A percentile compares a stretch with the other conserved stretches of the same genome.
phyloP scores from a whole-genome alignment of 305 asterid genomes.

The Plantago lanceolata region DNA sequence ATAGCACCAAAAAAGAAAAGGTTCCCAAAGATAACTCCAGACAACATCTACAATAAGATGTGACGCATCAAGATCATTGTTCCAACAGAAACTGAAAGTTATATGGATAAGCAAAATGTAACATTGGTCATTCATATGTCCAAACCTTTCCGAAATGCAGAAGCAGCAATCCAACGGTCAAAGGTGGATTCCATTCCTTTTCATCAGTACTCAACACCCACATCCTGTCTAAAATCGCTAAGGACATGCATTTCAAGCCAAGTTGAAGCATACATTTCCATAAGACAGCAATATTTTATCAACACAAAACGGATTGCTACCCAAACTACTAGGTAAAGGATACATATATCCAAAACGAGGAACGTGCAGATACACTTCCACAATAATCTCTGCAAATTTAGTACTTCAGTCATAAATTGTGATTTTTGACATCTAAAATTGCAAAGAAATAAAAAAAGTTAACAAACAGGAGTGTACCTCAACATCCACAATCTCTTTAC shows the following conservation, averaged over 20 bases:
- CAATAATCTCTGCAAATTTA: constrained; percentile 49
- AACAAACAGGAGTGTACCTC: constrained; percentile 37
- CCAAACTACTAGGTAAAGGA: constrained; percentile 34
- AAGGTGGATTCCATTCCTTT: constrained; percentile 35
- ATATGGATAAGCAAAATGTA: constrained; percentile 2
- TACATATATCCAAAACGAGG: constrained; percentile 69
- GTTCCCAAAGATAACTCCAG: constrained; percentile 54
- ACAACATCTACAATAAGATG: constrained; percentile 43
- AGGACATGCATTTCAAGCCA: constrained; percentile 30
- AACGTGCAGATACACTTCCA: constrained; percentile 51
- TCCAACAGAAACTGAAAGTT: constrained; percentile 1
- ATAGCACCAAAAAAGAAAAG: constrained; percentile 38
- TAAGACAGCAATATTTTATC: constrained; percentile 1
- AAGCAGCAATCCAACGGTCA: constrained; percentile 34
- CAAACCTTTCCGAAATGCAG: constrained; percentile 52
- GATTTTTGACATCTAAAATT: background rate
- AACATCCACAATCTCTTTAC: constrained; percentile 34
- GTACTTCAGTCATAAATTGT: constrained; percentile 5
- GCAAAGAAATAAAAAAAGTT: background rate
- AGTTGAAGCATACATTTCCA: background rate
- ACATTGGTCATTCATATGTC: constrained; percentile 13
- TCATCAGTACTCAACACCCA: constrained; percentile 45
- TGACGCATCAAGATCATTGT: background rate
- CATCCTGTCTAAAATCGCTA: constrained; percentile 52
- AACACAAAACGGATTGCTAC: background rate